phyloP scores from a whole-genome alignment of 768 basidiomycete genomes.

The Leccinellum rugosiceps region DNA sequence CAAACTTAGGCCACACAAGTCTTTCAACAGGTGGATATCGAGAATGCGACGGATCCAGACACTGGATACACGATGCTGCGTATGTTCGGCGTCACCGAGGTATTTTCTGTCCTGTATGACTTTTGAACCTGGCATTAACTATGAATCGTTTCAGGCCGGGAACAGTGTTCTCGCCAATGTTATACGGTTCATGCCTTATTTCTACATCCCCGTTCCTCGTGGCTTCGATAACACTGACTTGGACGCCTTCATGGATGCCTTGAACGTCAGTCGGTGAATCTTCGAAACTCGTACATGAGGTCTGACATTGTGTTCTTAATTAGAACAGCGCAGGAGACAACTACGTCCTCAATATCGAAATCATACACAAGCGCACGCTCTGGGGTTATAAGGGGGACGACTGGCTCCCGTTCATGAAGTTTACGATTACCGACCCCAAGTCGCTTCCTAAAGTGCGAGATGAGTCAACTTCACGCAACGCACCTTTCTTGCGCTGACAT shows the following conservation, averaged over 20 bases:
- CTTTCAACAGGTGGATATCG: slow-evolving; percentile 96
- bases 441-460: slow-evolving; percentile 87
- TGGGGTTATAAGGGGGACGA: slow-evolving; percentile 91
- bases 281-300: neutral
- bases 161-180: slow-evolving; percentile 88
- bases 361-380: slow-evolving; percentile 65
- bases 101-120: slow-evolving; percentile 25
- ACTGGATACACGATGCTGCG: slow-evolving; percentile 48
- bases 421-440: slow-evolving; percentile 71
- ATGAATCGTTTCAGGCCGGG: slow-evolving; percentile 51
- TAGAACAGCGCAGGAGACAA: slow-evolving; percentile 30
- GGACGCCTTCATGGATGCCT: slow-evolving; percentile 54
- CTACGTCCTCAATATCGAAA: slow-evolving; percentile 51
- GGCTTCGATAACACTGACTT: slow-evolving; percentile 75
- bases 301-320: slow-evolving; percentile 1
- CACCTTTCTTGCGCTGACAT: slow-evolving; percentile 10
- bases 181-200: slow-evolving; percentile 85
- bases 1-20: slow-evolving; percentile 40
- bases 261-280: slow-evolving; percentile 61
- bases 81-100: slow-evolving; percentile 92
- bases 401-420: slow-evolving; percentile 75
- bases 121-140: slow-evolving; percentile 2
- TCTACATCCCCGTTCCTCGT: slow-evolving; percentile 84
- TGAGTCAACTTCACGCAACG: slow-evolving; percentile 45
- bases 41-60: slow-evolving; percentile 51